phyloP scores from a whole-genome alignment of 106 monocot species.

The Allium cepa region DNA sequence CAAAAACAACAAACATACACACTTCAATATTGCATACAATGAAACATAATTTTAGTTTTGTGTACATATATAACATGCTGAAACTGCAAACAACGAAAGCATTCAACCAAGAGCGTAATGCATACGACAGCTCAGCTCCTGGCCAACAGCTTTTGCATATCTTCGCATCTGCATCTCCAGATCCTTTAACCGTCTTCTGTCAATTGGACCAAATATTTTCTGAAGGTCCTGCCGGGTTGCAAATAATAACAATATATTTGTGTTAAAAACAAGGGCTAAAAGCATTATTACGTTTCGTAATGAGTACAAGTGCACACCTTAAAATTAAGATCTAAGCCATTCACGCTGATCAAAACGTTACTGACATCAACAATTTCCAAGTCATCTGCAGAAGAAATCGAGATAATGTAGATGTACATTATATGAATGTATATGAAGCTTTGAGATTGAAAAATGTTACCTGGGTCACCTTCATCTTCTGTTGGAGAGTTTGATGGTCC shows the following conservation, averaged over 20 bases:
- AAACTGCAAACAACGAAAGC: too few relatives aligned
- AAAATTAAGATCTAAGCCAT: conserved; percentile 37
- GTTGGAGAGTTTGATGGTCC: conserved; percentile 1
- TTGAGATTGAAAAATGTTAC: conserved; percentile 19
- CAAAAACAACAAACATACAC: too few relatives aligned
- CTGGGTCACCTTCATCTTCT: not conserved
- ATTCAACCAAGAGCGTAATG: conserved; percentile 38
- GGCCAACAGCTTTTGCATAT: conserved; percentile 38
- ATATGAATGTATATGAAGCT: conserved; percentile 15
- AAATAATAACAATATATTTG: not conserved
- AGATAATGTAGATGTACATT: conserved; percentile 18
- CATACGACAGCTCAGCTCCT: conserved; percentile 33
- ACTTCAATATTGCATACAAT: too few relatives aligned
- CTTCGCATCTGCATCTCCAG: conserved; percentile 41
- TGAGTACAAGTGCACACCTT: conserved; percentile 23
- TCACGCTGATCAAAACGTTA: conserved; percentile 41
- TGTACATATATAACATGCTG: too few relatives aligned
- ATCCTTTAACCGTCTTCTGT: conserved; percentile 12
- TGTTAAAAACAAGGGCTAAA: not conserved
- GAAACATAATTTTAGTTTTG: too few relatives aligned
- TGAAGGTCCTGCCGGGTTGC: conserved; percentile 32
- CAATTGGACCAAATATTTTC: conserved; percentile 30
- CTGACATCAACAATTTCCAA: conserved; percentile 14
- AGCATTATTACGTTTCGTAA: not conserved
- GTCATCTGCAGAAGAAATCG: conserved; percentile 7